Conservation (phyloP, 164 flowering plant genomes). For the Dillenia turbinata region DNA sequence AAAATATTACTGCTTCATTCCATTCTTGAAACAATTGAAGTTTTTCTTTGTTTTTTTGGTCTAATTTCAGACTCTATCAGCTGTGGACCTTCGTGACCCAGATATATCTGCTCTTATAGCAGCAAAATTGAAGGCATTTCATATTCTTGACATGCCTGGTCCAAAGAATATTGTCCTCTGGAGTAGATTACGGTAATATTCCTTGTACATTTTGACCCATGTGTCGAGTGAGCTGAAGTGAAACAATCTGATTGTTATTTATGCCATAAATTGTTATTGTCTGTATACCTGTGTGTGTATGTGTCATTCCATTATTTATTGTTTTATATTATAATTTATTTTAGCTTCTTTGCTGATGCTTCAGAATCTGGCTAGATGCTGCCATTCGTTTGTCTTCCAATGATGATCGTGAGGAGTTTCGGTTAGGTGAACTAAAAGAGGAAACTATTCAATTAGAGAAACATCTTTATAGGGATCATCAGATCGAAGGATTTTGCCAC, state of each 20-base stretch:
- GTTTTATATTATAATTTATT: too few relatives aligned
- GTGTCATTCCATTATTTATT: too few relatives aligned
- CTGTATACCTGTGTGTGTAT: too few relatives aligned
- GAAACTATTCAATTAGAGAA: conserved; percentile 51
- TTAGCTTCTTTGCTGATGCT: neutral
- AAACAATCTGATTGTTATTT: too few relatives aligned
- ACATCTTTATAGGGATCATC: conserved; percentile 29
- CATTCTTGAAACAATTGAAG: too few relatives aligned
- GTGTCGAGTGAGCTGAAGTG: too few relatives aligned
- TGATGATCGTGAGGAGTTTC: conserved; percentile 41
- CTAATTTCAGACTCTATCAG: conserved; percentile 75
- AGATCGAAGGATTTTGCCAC: conserved; percentile 82
- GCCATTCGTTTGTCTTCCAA: conserved; percentile 48
- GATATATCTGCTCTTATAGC: conserved; percentile 73
- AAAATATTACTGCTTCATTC: too few relatives aligned
- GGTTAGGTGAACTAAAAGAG: conserved; percentile 41
- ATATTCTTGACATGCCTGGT: conserved; percentile 75
- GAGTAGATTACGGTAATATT: conserved; percentile 62
- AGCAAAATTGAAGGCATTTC: conserved; percentile 77
- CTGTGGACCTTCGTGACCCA: conserved; percentile 73
- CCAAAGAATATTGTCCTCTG: conserved; percentile 49
- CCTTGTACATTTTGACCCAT: too few relatives aligned
- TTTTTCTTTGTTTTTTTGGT: too few relatives aligned
- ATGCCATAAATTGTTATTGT: too few relatives aligned
- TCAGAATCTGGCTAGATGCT: conserved; percentile 61